A percentile compares a stretch with the other conserved stretches of the same genome.
These are phyloP conservation scores for Rhizopus sp. DNA, from an alignment of 371 early-diverging fungal species.

Conservation along the genomic window DNA sequence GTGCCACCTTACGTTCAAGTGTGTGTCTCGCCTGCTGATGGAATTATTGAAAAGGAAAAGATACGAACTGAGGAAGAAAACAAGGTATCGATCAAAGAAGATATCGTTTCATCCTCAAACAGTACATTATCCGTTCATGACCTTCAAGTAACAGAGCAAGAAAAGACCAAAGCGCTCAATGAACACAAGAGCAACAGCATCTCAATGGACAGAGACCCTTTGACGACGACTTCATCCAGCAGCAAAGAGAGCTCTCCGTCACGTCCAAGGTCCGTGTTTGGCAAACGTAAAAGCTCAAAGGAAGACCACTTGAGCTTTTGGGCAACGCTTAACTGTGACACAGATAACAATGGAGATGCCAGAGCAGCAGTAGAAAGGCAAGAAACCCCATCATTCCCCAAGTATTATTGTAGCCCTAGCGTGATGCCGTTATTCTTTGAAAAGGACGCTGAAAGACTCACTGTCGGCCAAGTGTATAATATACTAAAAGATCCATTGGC, in stretches of 20 bases:
- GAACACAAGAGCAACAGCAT: not conserved
- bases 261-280: slow-evolving; percentile 15
- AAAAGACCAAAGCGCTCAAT: not conserved
- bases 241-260: not conserved
- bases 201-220: not conserved
- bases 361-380: not conserved
- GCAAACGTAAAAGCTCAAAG: slow-evolving; percentile 20
- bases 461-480: slow-evolving; percentile 14
- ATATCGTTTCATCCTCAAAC: not conserved
- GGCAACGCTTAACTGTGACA: slow-evolving; percentile 25
- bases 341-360: slow-evolving; percentile 25
- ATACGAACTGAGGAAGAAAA: not conserved
- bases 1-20: slow-evolving; percentile 21
- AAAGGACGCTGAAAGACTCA: not conserved
- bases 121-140: no score
- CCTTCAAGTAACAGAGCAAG: not conserved
- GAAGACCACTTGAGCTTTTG: slow-evolving; percentile 31
- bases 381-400: not conserved
- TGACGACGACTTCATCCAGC: not conserved
- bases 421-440: not conserved
- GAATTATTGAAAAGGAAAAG: not conserved
- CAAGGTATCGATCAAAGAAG: not conserved
- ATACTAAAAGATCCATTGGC: slow-evolving; percentile 56
- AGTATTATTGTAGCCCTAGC: slow-evolving; percentile 16
- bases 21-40: not conserved